These are phyloP conservation scores for Leishmania lainsoni DNA, from an alignment of 208 protist species.

Conservation along the genomic window DNA sequence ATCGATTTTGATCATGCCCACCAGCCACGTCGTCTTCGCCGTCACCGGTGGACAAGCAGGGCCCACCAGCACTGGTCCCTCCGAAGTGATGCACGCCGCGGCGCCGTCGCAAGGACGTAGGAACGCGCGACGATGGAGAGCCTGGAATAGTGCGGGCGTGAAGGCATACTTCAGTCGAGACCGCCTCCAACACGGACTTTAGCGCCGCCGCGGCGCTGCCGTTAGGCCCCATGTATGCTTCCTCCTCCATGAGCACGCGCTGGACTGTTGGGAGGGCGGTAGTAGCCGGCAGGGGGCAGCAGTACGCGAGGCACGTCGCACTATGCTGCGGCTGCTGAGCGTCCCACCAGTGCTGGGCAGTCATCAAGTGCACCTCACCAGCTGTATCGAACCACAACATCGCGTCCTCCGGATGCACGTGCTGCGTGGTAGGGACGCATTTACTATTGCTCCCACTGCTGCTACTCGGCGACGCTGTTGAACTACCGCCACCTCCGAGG, in stretches of 20 bases:
- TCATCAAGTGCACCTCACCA: slow-evolving; percentile 15
- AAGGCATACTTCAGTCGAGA: slow-evolving; percentile 16
- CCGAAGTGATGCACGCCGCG: slow-evolving; percentile 15
- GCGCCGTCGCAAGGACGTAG: slow-evolving; percentile 22
- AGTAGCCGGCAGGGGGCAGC: slow-evolving; percentile 39
- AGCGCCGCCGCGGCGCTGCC: slow-evolving; percentile 25
- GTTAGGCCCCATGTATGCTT: slow-evolving; percentile 24
- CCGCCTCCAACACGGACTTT: slow-evolving; percentile 28
- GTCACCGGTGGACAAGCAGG: background rate
- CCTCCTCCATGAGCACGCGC: slow-evolving; percentile 35
- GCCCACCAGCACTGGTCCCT: background rate
- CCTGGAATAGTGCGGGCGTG: slow-evolving; percentile 22
- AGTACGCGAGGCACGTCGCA: slow-evolving; percentile 14
- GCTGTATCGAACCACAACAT: slow-evolving; percentile 31
- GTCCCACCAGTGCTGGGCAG: slow-evolving; percentile 25
- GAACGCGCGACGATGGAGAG: slow-evolving; percentile 18
- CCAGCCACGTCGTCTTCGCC: background rate
- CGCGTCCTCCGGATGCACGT: slow-evolving; percentile 27
- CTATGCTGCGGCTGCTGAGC: slow-evolving; percentile 9
- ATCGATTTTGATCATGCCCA: background rate
- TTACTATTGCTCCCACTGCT: background rate
- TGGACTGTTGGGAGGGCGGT: slow-evolving; percentile 46
- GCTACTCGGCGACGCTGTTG: background rate
- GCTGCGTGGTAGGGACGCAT: slow-evolving; percentile 25
- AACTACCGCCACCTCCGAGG: background rate